Conservation (phyloP, 345 rosid species). For the Punica granatum region DNA sequence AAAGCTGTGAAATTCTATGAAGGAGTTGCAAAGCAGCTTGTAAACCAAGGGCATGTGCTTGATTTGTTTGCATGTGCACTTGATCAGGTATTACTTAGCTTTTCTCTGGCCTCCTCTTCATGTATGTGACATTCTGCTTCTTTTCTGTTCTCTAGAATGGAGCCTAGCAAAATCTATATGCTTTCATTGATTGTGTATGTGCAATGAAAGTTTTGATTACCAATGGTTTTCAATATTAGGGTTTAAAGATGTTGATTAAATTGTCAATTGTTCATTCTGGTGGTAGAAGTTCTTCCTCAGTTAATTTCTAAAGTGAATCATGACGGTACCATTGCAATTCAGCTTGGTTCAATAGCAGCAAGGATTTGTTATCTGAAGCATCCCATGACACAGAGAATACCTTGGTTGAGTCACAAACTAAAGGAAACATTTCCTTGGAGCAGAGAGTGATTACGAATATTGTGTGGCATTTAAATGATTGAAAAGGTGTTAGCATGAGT, state of each 20-base stretch:
- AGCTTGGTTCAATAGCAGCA: no score
- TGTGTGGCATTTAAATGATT: neutral
- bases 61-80: conserved; percentile 93
- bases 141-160: neutral
- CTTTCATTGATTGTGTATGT: no score
- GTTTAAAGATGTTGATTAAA: neutral
- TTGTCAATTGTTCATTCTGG: neutral
- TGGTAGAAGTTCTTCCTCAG: neutral
- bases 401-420: neutral
- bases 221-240: neutral
- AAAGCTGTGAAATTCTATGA: conserved; percentile 80
- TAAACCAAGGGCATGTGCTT: conserved; percentile 95
- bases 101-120: neutral
- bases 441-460: neutral
- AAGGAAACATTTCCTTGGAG: neutral
- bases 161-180: no score
- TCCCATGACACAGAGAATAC: neutral
- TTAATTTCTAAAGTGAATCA: no score
- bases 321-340: no score
- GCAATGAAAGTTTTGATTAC: neutral
- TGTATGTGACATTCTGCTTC: neutral
- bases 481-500: no score
- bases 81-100: conserved; percentile 55
- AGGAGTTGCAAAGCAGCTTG: conserved; percentile 79
- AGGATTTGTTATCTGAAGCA: neutral